Evolutionary conservation across 2,329 filamentous ascomycete genomes (phyloP), one percentile per base, ranked within the genome.

Genomic region (Trichoderma sp.): DNA sequence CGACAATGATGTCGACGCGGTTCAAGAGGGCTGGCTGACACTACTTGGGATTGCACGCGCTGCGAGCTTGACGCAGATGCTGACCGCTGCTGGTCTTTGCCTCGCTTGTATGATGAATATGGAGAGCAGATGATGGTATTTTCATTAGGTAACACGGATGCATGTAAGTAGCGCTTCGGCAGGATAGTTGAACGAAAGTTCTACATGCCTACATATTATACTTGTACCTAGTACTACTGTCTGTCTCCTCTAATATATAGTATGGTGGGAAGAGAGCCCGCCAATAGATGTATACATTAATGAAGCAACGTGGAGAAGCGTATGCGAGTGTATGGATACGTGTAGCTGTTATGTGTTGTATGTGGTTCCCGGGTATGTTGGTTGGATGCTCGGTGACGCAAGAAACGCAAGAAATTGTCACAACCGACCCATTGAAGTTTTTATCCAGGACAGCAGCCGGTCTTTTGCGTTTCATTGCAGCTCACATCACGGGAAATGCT

Each of bases 71-170:
- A 52, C n/a, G 55, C 47, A 29, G 35, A 49, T 47, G 40, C 40
- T 27, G 63, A 57, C 62, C 53, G 55, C 29, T 33, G 24, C 21
- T 59, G 65, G 57, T 53, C 16, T 60, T 69, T 63, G 49, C 21
- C 29, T 43, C 33, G 49, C 33, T 31, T 43, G 47, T 49, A 43
- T 68, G 53, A 33, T 43, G 52, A 56, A 62, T 37, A 52, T 63
- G 37, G 59, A 40, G 47, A 27, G 24, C 16, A 40, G 53, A 59
- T 62, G 55, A 59, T 29, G 47, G 33, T 40, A 69, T 65, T 69
- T 7, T 60, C 55, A 69, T 69, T 69, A 69, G 58, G 68, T 69
- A 69, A 69, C 35, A 60, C 53, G 27, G 59, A 69, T 56, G 49
- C 67, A 63, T 24, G 19, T 57, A 52, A 31, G 59, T 33, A 59